Base-by-base conservation (phyloP, 306 rosid genomes). In the Vigna trinervia region DNA sequence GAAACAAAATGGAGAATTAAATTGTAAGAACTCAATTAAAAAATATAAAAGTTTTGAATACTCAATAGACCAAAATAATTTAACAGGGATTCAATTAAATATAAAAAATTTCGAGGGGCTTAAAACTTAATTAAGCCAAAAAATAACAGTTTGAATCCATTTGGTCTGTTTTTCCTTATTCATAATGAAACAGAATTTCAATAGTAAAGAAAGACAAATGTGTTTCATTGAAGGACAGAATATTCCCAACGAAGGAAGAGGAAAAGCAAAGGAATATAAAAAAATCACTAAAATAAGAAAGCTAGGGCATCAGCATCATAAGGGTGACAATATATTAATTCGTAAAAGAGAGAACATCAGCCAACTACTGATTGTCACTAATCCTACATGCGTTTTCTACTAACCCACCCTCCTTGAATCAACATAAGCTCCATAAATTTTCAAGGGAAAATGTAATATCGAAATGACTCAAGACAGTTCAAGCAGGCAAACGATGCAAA, bases 371-470 rank as follows among this genome's bases (percentile, higher is more conserved):
- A 34, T 70, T 13, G 19, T 45, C 30, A 79, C 17, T 12, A 72
- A 23, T 48, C 60, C 56, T 41, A 36, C 26, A 36, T 5, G 8
- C 28, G n/a, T 59, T 47, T 38, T 38, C 39, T 22, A 34, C 52
- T 10, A 51, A 45, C 19, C 47, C 68, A 30, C 59, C 48, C 59
- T 73, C 22, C 52, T 58, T 53, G 15, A 64, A 80, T 46, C 70
- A 58, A 67, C 75, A 66, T 34, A 74, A 66, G 69, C 54, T 58
- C 60, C 72, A 11, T 72, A 54, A 34, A 52, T 38, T 61, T 78
- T 78, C 48, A 57, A 65, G 70, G 30, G 17, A 57, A 48, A 78
- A 73, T n/a, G 53, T 34, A 73, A 59, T 71, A 54, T 48, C 14
- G 12, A 73, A 39, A 53, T 30, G 22, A 65, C 50, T 30, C 5